Percentiles rank a stretch among this genome's conserved stretches.
Evolutionary conservation across 306 rosid genomes (phyloP).

Genomic region (Benincasa hispida): DNA sequence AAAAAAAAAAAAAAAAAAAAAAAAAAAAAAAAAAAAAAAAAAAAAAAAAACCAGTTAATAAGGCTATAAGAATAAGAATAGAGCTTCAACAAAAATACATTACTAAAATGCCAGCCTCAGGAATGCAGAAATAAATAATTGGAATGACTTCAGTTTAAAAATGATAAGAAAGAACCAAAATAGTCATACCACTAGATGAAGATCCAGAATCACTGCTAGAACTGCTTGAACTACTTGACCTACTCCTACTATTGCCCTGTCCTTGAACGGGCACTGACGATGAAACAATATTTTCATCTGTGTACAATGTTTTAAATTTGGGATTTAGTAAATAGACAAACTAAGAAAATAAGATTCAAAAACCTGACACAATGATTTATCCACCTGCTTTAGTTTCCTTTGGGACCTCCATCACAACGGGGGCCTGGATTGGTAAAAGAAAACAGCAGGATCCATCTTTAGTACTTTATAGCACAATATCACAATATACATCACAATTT

Average conservation of each 20-base stretch:
- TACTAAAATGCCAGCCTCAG: neutral
- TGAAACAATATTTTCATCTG: slow-evolving; percentile 47
- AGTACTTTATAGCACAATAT: slow-evolving; percentile 1
- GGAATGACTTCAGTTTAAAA: neutral
- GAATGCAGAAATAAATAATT: neutral
- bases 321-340: neutral
- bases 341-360: slow-evolving; percentile 3
- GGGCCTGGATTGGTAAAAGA: slow-evolving; percentile 28
- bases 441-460: slow-evolving; percentile 3
- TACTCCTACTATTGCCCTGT: slow-evolving; percentile 57
- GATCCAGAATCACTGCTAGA: slow-evolving; percentile 96
- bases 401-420: slow-evolving; percentile 23
- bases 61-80: neutral
- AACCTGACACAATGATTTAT: neutral
- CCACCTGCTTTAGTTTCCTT: slow-evolving; percentile 50
- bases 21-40: too few relatives aligned
- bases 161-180: neutral
- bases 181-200: slow-evolving; percentile 75
- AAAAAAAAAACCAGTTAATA: too few relatives aligned
- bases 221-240: slow-evolving; percentile 93
- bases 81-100: slow-evolving; percentile 10
- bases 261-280: slow-evolving; percentile 40
- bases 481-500: neutral
- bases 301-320: neutral
- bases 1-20: too few relatives aligned